phyloP scores from a whole-genome alignment of 768 basidiomycete genomes.

The Austroboletus eburneus region DNA sequence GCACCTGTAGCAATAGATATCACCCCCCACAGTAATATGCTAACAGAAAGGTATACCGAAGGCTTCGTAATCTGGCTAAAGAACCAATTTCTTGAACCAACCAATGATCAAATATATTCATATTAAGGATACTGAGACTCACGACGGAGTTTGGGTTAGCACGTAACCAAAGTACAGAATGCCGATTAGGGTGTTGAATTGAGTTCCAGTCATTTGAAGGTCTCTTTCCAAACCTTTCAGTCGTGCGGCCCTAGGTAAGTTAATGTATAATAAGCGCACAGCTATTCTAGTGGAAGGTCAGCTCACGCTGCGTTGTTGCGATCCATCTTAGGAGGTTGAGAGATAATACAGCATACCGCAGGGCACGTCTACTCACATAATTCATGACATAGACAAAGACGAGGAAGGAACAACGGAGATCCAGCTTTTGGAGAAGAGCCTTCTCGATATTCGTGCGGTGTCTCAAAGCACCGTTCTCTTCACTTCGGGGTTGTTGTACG shows the following conservation, averaged over 20 bases:
- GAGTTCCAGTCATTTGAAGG: slow-evolving; percentile 50
- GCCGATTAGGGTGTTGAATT: slow-evolving; percentile 66
- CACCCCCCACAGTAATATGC: slow-evolving; percentile 69
- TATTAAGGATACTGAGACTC: slow-evolving; percentile 18
- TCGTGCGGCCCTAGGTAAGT: slow-evolving; percentile 57
- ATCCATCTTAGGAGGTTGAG: slow-evolving; percentile 46
- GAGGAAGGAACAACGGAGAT: slow-evolving; percentile 40
- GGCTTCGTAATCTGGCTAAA: slow-evolving; percentile 61
- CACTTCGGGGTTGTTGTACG: slow-evolving; percentile 17
- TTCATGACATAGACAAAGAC: slow-evolving; percentile 46
- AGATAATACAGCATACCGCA: neutral
- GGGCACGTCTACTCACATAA: slow-evolving; percentile 33
- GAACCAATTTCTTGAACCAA: slow-evolving; percentile 60
- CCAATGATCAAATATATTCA: neutral
- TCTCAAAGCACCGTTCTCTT: slow-evolving; percentile 33
- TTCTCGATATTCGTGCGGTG: slow-evolving; percentile 34
- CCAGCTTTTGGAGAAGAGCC: slow-evolving; percentile 41
- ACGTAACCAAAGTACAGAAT: slow-evolving; percentile 69
- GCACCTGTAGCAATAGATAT: slow-evolving; percentile 53
- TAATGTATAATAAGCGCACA: neutral
- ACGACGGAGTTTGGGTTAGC: slow-evolving; percentile 74
- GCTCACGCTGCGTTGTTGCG: slow-evolving; percentile 62
- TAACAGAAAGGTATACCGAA: slow-evolving; percentile 57
- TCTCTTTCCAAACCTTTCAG: slow-evolving; percentile 66
- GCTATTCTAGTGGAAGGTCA: neutral